A percentile compares a stretch with the other conserved stretches of the same genome.
Evolutionary conservation across 1,139 yeast species (phyloP).

Genomic region (Taphrina wiesneri): DNA sequence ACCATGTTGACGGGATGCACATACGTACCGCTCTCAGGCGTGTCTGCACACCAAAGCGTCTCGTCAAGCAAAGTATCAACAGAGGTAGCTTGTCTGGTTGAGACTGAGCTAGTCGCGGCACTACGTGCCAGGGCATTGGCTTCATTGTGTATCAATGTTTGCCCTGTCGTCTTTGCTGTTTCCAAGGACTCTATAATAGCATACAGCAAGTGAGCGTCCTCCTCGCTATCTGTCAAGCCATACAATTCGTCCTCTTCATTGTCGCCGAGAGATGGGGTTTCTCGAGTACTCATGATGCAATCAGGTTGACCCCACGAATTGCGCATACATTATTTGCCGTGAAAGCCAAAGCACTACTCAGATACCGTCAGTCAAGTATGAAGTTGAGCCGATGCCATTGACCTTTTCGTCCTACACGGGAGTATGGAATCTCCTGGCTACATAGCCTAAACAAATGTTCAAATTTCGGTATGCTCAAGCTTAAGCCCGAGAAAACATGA

Average conservation of each 20-base stretch:
- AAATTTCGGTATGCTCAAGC: too few relatives aligned
- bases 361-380: too few relatives aligned
- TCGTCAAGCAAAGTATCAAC: neutral
- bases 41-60: neutral
- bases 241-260: neutral
- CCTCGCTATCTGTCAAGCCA: slow-evolving; percentile 6
- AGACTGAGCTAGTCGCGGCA: neutral
- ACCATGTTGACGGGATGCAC: neutral
- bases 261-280: neutral
- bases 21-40: slow-evolving; percentile 10
- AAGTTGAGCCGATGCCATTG: too few relatives aligned
- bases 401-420: too few relatives aligned
- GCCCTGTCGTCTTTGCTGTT: neutral
- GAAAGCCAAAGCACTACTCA: too few relatives aligned
- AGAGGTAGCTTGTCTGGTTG: neutral
- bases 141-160: neutral
- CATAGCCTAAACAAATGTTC: too few relatives aligned
- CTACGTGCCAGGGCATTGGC: neutral
- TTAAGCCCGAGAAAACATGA: too few relatives aligned
- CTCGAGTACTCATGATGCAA: neutral
- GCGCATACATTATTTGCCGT: too few relatives aligned
- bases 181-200: neutral
- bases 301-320: neutral
- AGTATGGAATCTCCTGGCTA: too few relatives aligned
- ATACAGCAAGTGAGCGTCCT: neutral